Conservation (phyloP, 495 filamentous ascomycete genomes). For the Paragyromitra xinjiangensis region DNA sequence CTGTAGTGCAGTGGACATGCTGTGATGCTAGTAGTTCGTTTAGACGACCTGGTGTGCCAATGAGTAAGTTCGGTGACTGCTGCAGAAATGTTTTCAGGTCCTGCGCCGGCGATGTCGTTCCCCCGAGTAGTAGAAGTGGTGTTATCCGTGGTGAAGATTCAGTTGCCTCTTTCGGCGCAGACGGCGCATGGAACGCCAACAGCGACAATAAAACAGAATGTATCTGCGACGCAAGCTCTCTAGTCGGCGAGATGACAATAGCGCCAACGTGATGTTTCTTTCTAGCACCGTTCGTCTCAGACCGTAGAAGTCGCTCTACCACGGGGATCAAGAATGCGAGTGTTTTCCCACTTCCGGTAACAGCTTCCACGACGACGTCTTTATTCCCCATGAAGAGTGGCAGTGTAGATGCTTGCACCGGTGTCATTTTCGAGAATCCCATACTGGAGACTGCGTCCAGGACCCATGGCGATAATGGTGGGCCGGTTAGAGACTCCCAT, state of each 20-base stretch:
- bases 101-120: constrained; percentile 80
- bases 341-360: constrained; percentile 96
- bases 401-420: constrained; percentile 92
- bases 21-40: constrained; percentile 88
- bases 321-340: constrained; percentile 89
- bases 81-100: constrained; percentile 84
- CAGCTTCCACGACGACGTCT: constrained; percentile 96
- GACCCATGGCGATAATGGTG: constrained; percentile 87
- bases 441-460: constrained; percentile 82
- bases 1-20: constrained; percentile 86
- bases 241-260: constrained; percentile 90
- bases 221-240: constrained; percentile 92
- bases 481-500: constrained; percentile 77
- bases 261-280: constrained; percentile 89
- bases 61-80: constrained; percentile 81
- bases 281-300: constrained; percentile 64
- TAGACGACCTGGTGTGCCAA: constrained; percentile 88
- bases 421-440: constrained; percentile 89
- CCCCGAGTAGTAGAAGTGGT: constrained; percentile 89
- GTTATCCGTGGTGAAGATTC: constrained; percentile 67
- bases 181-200: constrained; percentile 81
- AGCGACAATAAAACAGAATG: constrained; percentile 80
- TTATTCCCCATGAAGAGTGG: constrained; percentile 92
- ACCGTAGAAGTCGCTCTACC: constrained; percentile 80
- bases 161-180: constrained; percentile 62